Evolutionary conservation across 163 green algal genomes (phyloP), one percentile per base, ranked within the genome.

Genomic region (Picocystis sp.): DNA sequence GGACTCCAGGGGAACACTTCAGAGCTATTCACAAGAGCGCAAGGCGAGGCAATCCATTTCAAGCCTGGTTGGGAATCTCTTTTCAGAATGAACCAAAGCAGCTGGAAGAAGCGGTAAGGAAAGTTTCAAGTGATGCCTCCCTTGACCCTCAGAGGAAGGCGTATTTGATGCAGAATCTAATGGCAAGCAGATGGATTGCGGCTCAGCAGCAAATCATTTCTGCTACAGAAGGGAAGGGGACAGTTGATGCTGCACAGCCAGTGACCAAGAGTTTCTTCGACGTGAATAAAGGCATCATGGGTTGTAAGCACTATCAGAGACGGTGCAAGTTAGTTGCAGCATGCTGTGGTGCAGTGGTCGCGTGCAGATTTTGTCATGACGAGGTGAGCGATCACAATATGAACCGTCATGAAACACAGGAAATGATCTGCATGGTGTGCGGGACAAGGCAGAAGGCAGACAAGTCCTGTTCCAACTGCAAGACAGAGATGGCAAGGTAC

Each of bases 101-200:
- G 71, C 74, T 98, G 43, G 83, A 96, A 69, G 72, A 74, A 14
- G 79, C 79, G 9, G 80, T 87, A 34, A 75, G 80, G 23, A 69
- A 73, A 11, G 77, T 96, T n/a, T 81, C 66, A 8, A 83, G 60
- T 23, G 89, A 97, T 69, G 47, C 70, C 11, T 76, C 66, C 12
- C 72, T 98, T 59, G 89, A 94, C 53, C 81, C 82, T 5, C 49
- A 82, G 50, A 77, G 84, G 60, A 94, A 96, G 69, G 82, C 84
- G 1, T 98, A 98, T 72, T 70, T 98, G 13, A 89, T 94, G 44
- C 90, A 97, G 65, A 85, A 94, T 74, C 82, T 98, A 55, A 95
- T 98, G 86, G 86, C 89, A 3, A 76, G 69, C 1, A 70, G 75
- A 15, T 97, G 94, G 74, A 93, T 98, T 48, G 84, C 93, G 1